phyloP scores from a whole-genome alignment of 352 stramenopile species.

The Pythium scleroteichum region DNA sequence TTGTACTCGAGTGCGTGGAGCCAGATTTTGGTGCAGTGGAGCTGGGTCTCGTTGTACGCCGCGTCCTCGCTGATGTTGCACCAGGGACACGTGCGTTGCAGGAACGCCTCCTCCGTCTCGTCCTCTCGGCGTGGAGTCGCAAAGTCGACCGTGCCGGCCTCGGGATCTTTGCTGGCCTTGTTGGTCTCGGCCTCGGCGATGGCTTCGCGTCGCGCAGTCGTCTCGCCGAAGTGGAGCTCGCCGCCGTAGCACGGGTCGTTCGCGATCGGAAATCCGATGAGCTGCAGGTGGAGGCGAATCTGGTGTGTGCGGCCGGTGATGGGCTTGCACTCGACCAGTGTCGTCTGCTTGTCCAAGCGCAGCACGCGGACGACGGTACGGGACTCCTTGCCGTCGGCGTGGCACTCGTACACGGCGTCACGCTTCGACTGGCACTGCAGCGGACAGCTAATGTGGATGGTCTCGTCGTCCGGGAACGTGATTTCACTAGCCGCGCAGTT shows the following conservation, averaged over 20 bases:
- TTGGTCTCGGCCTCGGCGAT: conserved; percentile 54
- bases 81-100: conserved; percentile 77
- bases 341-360: conserved; percentile 61
- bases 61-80: conserved; percentile 63
- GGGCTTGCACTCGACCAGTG: conserved; percentile 92
- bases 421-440: conserved; percentile 80
- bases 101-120: conserved; percentile 75
- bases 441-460: conserved; percentile 81
- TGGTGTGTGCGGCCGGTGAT: conserved; percentile 97
- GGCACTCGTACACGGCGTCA: conserved; percentile 84
- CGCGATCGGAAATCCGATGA: conserved; percentile 92
- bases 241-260: conserved; percentile 98
- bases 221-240: conserved; percentile 90
- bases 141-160: conserved; percentile 53
- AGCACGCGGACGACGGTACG: conserved; percentile 75
- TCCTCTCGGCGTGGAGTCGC: conserved; percentile 46
- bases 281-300: conserved; percentile 96
- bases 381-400: conserved; percentile 76
- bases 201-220: conserved; percentile 36
- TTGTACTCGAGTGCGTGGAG: conserved; percentile 88
- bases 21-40: conserved; percentile 87
- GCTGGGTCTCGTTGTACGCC: conserved; percentile 81
- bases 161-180: conserved; percentile 29
- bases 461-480: conserved; percentile 48
- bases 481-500: conserved; percentile 53